A percentile compares a stretch with the other conserved stretches of the same genome.
phyloP scores from a whole-genome alignment of 371 early-diverging fungal genomes.

The Parasitella parasitica region DNA sequence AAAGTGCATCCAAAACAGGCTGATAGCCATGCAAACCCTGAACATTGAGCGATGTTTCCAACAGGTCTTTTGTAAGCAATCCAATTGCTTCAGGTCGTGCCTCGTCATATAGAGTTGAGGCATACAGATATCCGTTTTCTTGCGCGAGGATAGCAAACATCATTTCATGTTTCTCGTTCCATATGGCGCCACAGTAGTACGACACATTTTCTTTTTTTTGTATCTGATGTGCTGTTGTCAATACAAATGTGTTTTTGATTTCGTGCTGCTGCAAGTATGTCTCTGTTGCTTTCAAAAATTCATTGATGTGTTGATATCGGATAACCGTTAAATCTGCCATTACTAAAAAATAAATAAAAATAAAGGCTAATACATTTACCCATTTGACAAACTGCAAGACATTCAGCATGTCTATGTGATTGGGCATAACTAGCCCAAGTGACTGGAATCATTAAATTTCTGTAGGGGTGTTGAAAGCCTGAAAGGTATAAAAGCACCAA shows the following conservation, averaged over 20 bases:
- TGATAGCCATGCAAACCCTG: not conserved
- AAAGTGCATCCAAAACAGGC: not conserved
- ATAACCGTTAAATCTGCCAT: not conserved
- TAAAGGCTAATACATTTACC: not conserved
- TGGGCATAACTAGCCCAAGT: not conserved
- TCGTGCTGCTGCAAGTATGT: not conserved
- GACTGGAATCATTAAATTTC: conserved; percentile 1
- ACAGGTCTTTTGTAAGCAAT: not conserved
- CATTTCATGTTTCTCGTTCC: not conserved
- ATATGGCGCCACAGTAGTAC: not conserved
- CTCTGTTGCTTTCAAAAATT: not conserved
- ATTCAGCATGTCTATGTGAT: not conserved
- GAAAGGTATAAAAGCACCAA: conserved; percentile 5
- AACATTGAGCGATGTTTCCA: not conserved
- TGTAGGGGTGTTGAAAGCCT: not conserved
- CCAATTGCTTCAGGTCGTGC: not conserved
- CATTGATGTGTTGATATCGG: not conserved
- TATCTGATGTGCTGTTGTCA: not conserved
- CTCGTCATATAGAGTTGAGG: not conserved
- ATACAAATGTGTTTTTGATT: conserved; percentile 1
- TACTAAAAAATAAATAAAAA: not conserved
- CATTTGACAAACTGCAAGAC: not conserved
- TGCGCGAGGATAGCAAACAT: not conserved
- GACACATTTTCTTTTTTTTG: not conserved
- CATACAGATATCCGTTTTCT: not conserved